Evolutionary conservation across 177 flowering plant species (phyloP).

Genomic region (Vitis hybrid): DNA sequence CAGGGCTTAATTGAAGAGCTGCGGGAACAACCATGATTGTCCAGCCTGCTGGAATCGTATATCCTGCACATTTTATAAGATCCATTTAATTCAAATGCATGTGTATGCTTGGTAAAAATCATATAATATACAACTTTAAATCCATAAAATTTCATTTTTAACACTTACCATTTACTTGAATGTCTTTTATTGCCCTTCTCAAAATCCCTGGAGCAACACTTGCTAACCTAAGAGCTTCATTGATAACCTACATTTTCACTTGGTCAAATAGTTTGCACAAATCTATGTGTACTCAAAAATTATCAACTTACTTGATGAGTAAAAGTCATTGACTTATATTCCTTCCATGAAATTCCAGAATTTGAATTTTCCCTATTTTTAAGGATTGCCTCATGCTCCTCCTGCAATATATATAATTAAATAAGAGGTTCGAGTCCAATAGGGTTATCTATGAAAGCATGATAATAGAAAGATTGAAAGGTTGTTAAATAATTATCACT

Average conservation of each 20-base stretch:
- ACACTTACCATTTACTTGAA: slow-evolving; percentile 33
- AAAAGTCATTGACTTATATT: slow-evolving; percentile 51
- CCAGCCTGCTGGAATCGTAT: slow-evolving; percentile 40
- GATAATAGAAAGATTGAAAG: no score
- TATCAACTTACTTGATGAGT: slow-evolving; percentile 25
- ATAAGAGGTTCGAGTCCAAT: neutral
- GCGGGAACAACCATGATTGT: slow-evolving; percentile 20
- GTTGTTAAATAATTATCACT: neutral
- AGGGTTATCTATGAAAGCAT: no score
- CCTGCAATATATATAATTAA: slow-evolving; percentile 15
- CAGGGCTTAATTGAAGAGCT: slow-evolving; percentile 27
- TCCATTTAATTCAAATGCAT: no score
- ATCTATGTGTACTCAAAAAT: neutral
- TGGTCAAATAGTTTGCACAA: no score
- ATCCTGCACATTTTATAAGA: slow-evolving; percentile 20
- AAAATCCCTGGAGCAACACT: slow-evolving; percentile 24
- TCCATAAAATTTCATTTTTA: neutral
- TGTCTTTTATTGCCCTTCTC: slow-evolving; percentile 33
- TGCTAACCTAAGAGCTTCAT: slow-evolving; percentile 40
- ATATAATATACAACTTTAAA: no score
- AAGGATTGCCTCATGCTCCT: slow-evolving; percentile 39
- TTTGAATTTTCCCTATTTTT: slow-evolving; percentile 15
- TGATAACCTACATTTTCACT: slow-evolving; percentile 31
- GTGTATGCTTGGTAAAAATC: no score
- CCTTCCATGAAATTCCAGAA: slow-evolving; percentile 35